These are phyloP conservation scores for Xylariaceae sp. DNA, from an alignment of 2,329 filamentous ascomycete genomes.

Conservation along the genomic window DNA sequence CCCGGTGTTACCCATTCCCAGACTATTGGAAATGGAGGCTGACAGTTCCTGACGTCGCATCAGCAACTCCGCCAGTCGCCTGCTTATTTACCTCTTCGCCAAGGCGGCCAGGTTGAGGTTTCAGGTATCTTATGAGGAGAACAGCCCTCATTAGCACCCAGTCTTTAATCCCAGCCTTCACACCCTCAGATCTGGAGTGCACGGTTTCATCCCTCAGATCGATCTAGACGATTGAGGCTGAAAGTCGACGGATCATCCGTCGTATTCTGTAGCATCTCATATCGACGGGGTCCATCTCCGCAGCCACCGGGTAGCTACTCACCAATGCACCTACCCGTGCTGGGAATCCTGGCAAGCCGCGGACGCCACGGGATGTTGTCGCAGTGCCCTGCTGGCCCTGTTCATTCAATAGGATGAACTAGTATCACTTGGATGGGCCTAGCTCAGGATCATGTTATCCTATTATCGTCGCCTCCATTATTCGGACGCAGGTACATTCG, in stretches of 20 bases:
- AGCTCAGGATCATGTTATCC: background rate
- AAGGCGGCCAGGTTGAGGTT: no score
- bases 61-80: slow-evolving; percentile 10
- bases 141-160: no score
- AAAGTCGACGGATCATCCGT: background rate
- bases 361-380: slow-evolving; percentile 23
- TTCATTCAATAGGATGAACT: background rate
- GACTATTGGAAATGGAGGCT: slow-evolving; percentile 34
- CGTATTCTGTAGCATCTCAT: background rate
- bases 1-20: slow-evolving; percentile 25
- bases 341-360: slow-evolving; percentile 23
- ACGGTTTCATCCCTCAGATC: slow-evolving; percentile 9
- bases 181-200: slow-evolving; percentile 10
- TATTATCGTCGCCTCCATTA: background rate
- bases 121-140: slow-evolving; percentile 1
- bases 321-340: slow-evolving; percentile 31
- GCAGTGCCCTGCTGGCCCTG: background rate
- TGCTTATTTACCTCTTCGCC: background rate
- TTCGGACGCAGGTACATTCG: background rate
- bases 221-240: slow-evolving; percentile 11
- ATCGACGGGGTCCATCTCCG: background rate
- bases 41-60: slow-evolving; percentile 24
- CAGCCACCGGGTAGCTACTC: background rate
- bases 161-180: slow-evolving; percentile 3
- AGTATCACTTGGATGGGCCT: background rate